Conservation (phyloP, 495 filamentous ascomycete species). For the Lepraria neglecta region DNA sequence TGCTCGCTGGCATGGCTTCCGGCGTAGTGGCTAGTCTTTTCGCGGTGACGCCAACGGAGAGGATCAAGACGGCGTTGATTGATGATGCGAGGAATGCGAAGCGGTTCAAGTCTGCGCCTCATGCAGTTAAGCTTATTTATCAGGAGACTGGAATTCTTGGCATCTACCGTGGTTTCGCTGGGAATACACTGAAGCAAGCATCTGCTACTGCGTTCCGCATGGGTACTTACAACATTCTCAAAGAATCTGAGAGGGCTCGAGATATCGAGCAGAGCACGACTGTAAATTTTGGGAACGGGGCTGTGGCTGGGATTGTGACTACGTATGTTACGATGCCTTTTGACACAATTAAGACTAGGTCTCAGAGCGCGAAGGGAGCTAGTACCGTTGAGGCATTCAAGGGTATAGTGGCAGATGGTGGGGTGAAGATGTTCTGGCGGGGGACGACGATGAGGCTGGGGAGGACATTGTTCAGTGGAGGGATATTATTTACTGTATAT, state of each 20-base stretch:
- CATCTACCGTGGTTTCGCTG: conserved; percentile 54
- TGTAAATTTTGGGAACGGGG: conserved; percentile 56
- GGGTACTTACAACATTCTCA: conserved; percentile 62
- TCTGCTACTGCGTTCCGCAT: conserved; percentile 58
- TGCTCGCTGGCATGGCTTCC: conserved; percentile 56
- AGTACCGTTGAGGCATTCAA: conserved; percentile 48
- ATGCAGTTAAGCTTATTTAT: conserved; percentile 46
- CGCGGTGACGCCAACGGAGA: conserved; percentile 59
- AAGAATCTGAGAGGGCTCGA: conserved; percentile 46
- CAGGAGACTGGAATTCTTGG: conserved; percentile 47
- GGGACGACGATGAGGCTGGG: conserved; percentile 63
- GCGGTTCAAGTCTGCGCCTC: conserved; percentile 45
- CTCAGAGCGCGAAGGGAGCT: conserved; percentile 48
- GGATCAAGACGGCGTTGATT: conserved; percentile 64
- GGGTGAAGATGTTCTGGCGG: conserved; percentile 56
- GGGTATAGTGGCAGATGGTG: conserved; percentile 49
- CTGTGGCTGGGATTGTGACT: conserved; percentile 54
- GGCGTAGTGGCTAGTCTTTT: conserved; percentile 53
- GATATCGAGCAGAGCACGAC: conserved; percentile 39
- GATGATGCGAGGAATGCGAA: conserved; percentile 53
- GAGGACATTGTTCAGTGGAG: conserved; percentile 56
- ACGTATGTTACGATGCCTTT: conserved; percentile 61
- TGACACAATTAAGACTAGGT: conserved; percentile 60
- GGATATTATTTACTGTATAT: conserved; percentile 60
- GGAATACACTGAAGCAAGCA: conserved; percentile 63